Evolutionary conservation across 1,284 basidiomycete genomes (phyloP).

Genomic region (Lentinus polychrous): DNA sequence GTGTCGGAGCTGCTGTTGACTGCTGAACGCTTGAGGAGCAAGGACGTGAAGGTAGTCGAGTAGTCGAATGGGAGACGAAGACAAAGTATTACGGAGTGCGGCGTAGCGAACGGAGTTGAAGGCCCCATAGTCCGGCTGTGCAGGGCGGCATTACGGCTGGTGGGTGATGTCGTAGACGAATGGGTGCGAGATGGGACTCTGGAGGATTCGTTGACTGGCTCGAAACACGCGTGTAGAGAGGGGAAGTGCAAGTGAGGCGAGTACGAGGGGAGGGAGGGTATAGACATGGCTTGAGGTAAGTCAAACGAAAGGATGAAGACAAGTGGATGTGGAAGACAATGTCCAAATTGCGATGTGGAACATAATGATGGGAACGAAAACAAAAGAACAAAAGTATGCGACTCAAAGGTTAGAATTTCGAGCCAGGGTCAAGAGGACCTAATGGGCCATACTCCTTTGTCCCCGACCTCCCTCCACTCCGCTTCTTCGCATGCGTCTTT

Average conservation of each 20-base stretch:
- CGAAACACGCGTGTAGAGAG: background rate
- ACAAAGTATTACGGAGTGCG: constrained; percentile 5
- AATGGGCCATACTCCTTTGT: constrained; percentile 63
- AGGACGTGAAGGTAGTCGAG: background rate
- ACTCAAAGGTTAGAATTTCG: constrained; percentile 23
- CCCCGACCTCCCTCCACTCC: constrained; percentile 36
- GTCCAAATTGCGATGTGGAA: constrained; percentile 3
- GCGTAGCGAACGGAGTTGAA: constrained; percentile 3
- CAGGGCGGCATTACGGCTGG: constrained; percentile 1
- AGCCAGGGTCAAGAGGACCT: constrained; percentile 65
- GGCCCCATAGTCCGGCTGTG: constrained; percentile 8
- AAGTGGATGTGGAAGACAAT: constrained; percentile 9
- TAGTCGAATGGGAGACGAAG: background rate
- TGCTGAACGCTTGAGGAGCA: background rate
- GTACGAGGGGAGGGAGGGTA: background rate
- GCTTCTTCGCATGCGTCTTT: constrained; percentile 37
- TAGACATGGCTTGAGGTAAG: background rate
- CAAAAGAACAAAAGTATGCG: background rate
- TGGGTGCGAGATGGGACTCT: background rate
- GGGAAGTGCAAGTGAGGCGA: background rate
- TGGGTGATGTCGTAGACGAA: background rate
- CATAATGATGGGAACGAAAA: background rate
- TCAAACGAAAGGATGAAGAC: background rate
- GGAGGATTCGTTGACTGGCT: background rate
- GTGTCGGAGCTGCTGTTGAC: background rate